Percentiles rank a stretch among this genome's conserved stretches.
Conservation (phyloP, 2,329 filamentous ascomycete species). For the Pseudocercospora eumusae region DNA sequence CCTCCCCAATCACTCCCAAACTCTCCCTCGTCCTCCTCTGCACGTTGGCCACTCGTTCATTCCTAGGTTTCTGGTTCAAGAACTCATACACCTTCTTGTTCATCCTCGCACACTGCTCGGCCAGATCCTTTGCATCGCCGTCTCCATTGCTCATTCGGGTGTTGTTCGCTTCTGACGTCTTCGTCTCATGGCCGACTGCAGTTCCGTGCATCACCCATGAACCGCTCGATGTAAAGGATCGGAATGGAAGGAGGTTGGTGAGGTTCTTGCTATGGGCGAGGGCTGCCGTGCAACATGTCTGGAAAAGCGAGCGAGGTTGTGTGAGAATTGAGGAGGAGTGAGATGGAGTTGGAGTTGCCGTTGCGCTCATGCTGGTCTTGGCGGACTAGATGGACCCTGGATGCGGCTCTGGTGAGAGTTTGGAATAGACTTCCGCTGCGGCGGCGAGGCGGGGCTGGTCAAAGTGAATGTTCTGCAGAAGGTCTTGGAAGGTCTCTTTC, state of each 20-base stretch:
- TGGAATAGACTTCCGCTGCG: slow-evolving; percentile 1
- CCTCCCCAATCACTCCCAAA: slow-evolving; percentile 71
- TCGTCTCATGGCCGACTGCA: slow-evolving; percentile 14
- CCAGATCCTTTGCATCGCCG: slow-evolving; percentile 32
- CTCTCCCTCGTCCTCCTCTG: slow-evolving; percentile 75
- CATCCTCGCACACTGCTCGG: slow-evolving; percentile 53
- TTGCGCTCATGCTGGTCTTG: slow-evolving; percentile 6
- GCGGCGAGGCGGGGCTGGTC: slow-evolving; percentile 2
- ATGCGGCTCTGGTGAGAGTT: background rate
- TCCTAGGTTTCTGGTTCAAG: slow-evolving; percentile 60
- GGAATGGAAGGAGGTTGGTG: background rate
- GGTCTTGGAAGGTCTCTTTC: background rate
- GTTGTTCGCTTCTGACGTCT: slow-evolving; percentile 2
- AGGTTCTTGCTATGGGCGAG: background rate
- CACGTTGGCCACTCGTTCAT: slow-evolving; percentile 61
- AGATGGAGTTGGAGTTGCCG: background rate
- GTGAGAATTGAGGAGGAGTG: background rate
- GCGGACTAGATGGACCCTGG: slow-evolving; percentile 8
- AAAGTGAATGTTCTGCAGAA: background rate
- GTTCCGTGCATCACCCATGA: slow-evolving; percentile 17
- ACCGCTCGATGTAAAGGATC: background rate
- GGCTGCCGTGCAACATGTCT: slow-evolving; percentile 3
- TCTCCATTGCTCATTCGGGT: background rate
- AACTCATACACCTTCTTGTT: slow-evolving; percentile 65
- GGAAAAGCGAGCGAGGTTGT: background rate